Percentiles rank a stretch among this genome's conserved stretches.
Conservation (phyloP, 768 basidiomycete species). For the Tricholoma terreum region DNA sequence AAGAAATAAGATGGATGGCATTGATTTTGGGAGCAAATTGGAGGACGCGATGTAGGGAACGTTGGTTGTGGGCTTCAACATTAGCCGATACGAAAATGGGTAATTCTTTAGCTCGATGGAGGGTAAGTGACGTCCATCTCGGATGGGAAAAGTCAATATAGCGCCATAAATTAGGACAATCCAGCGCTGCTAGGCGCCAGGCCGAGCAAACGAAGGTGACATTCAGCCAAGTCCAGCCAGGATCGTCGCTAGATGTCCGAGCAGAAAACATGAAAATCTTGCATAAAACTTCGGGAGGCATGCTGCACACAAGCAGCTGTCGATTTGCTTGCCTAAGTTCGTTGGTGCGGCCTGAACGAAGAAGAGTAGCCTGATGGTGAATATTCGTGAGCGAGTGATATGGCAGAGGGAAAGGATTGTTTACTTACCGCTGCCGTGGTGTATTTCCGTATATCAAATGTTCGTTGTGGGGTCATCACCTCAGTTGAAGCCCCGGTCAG, state of each 20-base stretch:
- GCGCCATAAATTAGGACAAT: constrained; percentile 33
- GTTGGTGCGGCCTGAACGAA: constrained; percentile 9
- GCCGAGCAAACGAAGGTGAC: constrained; percentile 35
- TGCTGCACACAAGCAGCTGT: constrained; percentile 9
- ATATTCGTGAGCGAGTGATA: neutral
- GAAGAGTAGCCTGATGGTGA: constrained; percentile 10
- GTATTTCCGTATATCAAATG: constrained; percentile 17
- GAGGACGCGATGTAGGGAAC: constrained; percentile 29
- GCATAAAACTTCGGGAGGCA: constrained; percentile 28
- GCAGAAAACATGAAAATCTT: constrained; percentile 30
- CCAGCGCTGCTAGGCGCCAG: constrained; percentile 34
- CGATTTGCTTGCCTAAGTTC: constrained; percentile 15
- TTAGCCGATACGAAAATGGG: constrained; percentile 31
- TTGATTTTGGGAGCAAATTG: constrained; percentile 35
- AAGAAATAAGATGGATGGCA: constrained; percentile 32
- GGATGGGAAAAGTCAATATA: constrained; percentile 39
- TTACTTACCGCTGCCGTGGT: constrained; percentile 15
- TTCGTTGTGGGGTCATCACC: neutral
- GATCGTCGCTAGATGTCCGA: constrained; percentile 13
- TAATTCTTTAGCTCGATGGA: constrained; percentile 29
- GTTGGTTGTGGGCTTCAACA: constrained; percentile 28
- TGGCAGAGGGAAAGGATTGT: neutral
- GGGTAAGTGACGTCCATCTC: constrained; percentile 28
- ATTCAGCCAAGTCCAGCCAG: constrained; percentile 34
- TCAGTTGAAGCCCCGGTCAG: constrained; percentile 2